phyloP scores from a whole-genome alignment of 306 rosid genomes.

The Rosa persica region DNA sequence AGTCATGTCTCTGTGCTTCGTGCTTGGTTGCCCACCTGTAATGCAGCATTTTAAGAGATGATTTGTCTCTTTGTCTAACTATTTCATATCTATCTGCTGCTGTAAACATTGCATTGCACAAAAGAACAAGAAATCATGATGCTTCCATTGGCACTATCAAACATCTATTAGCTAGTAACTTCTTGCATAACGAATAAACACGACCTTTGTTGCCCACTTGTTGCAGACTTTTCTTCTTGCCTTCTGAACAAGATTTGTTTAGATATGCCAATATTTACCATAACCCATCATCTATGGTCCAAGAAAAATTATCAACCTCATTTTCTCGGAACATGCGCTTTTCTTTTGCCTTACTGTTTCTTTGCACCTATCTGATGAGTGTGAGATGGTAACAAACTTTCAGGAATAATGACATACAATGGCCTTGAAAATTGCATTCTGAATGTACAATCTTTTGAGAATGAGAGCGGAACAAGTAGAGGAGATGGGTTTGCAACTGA shows the following conservation, averaged over 20 bases:
- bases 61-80: neutral
- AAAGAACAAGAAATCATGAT: neutral
- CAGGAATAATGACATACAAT: conserved; percentile 85
- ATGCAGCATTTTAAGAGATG: neutral
- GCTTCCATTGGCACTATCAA: neutral
- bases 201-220: conserved; percentile 1
- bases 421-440: conserved; percentile 90
- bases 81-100: neutral
- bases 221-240: neutral
- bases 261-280: neutral
- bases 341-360: neutral
- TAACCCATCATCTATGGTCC: neutral
- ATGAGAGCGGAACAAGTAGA: conserved; percentile 75
- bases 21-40: neutral
- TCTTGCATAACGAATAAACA: neutral
- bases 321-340: neutral
- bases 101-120: neutral
- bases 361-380: neutral
- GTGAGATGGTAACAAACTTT: conserved; percentile 26
- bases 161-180: neutral
- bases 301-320: neutral
- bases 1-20: neutral
- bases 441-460: conserved; percentile 59
- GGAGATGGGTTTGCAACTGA: conserved; percentile 83
- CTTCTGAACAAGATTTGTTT: neutral